Evolutionary conservation across 2,329 filamentous ascomycete species (phyloP).

Genomic region (Colletotrichum sp.): DNA sequence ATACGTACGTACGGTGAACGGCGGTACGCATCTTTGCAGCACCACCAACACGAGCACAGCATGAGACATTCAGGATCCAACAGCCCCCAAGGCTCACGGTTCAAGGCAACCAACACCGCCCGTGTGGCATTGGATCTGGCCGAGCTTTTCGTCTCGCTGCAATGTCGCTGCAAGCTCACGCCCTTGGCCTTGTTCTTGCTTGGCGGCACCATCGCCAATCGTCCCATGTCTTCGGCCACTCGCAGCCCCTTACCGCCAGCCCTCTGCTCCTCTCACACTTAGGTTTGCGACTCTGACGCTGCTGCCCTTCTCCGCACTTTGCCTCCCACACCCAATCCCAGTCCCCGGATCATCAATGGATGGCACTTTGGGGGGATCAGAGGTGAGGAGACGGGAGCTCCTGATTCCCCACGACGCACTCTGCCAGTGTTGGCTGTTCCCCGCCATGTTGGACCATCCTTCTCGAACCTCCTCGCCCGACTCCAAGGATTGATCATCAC

Average conservation of each 20-base stretch:
- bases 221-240: neutral
- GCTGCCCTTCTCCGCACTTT: slow-evolving; percentile 1
- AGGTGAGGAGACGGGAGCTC: neutral
- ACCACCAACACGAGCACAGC: neutral
- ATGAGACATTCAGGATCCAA: neutral
- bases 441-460: neutral
- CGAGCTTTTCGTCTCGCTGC: neutral
- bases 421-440: neutral
- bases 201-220: neutral
- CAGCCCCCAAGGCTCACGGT: neutral
- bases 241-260: neutral
- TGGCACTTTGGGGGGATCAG: neutral
- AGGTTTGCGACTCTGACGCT: neutral
- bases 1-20: neutral
- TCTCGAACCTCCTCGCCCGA: neutral
- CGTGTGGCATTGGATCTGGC: neutral
- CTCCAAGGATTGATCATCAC: slow-evolving; percentile 1
- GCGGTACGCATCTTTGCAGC: neutral
- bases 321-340: neutral
- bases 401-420: neutral
- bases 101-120: neutral
- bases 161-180: neutral
- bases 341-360: neutral
- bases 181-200: neutral
- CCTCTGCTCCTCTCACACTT: neutral